Evolutionary conservation across 192 early-diverging fungal genomes (phyloP).

Genomic region (Thamnidium elegans): DNA sequence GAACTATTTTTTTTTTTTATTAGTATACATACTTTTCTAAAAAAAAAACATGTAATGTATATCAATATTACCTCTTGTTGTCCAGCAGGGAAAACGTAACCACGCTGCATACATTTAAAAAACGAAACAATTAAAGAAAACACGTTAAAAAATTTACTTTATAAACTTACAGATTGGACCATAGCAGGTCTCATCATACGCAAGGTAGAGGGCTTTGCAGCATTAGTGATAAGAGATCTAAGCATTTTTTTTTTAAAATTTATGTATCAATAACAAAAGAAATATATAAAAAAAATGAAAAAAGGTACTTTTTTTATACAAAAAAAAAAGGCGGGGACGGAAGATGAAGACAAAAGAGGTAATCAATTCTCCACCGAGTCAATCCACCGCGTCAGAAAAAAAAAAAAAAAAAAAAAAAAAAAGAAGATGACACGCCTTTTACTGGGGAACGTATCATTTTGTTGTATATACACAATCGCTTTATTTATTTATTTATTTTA

Average conservation of each 20-base stretch:
- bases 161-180: slow-evolving; percentile 18
- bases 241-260: slow-evolving; percentile 32
- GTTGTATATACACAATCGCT: no score
- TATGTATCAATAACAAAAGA: slow-evolving; percentile 6
- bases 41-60: no score
- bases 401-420: slow-evolving; percentile 20
- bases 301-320: slow-evolving; percentile 10
- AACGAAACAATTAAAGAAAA: neutral
- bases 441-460: no score
- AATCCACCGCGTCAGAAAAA: slow-evolving; percentile 30
- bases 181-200: slow-evolving; percentile 18
- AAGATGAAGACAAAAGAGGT: slow-evolving; percentile 21
- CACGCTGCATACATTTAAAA: slow-evolving; percentile 34
- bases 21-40: no score
- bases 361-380: slow-evolving; percentile 28
- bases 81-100: slow-evolving; percentile 51
- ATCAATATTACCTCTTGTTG: slow-evolving; percentile 46
- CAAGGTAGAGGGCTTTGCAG: slow-evolving; percentile 12
- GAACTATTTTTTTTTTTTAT: no score
- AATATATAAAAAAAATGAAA: slow-evolving; percentile 19
- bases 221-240: slow-evolving; percentile 34
- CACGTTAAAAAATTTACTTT: no score
- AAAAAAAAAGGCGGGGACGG: neutral
- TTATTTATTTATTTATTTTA: no score
- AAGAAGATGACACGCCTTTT: neutral